These are phyloP conservation scores for Colletotrichum camelliae DNA, from an alignment of 2,329 filamentous ascomycete species.

Conservation along the genomic window DNA sequence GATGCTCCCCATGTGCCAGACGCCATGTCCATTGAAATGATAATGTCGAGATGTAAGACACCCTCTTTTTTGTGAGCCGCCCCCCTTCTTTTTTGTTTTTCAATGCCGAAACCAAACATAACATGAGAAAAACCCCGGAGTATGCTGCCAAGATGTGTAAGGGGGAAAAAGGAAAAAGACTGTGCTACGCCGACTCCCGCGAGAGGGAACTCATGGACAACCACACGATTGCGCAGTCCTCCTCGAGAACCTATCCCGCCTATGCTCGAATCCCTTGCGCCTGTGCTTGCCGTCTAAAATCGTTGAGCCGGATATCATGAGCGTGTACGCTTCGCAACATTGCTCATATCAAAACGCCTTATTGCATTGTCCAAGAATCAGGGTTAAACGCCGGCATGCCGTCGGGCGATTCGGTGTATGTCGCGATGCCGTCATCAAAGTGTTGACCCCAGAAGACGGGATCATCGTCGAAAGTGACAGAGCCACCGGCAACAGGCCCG, in stretches of 20 bases:
- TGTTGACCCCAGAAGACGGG: slow-evolving; percentile 55
- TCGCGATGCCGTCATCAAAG: slow-evolving; percentile 38
- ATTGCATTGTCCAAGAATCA: slow-evolving; percentile 19
- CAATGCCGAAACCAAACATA: not conserved
- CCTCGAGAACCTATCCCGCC: not conserved
- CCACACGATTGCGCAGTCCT: not conserved
- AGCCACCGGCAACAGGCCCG: slow-evolving; percentile 42
- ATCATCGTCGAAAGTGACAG: slow-evolving; percentile 57
- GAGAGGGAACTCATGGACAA: not conserved
- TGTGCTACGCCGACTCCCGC: slow-evolving; percentile 10
- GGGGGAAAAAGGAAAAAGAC: not conserved
- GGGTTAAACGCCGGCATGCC: slow-evolving; percentile 10
- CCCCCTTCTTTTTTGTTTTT: slow-evolving; percentile 16
- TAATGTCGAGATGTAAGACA: slow-evolving; percentile 15
- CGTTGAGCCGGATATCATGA: slow-evolving; percentile 11
- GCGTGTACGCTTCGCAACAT: slow-evolving; percentile 6
- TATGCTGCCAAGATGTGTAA: not conserved
- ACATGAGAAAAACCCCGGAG: not conserved
- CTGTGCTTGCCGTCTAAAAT: slow-evolving; percentile 20
- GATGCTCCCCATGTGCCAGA: slow-evolving; percentile 8
- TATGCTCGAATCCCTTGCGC: slow-evolving; percentile 17
- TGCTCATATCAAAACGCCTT: not conserved
- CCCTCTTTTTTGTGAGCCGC: slow-evolving; percentile 9
- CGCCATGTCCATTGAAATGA: slow-evolving; percentile 4
- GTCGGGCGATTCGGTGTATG: slow-evolving; percentile 36